A percentile compares a stretch with the other conserved stretches of the same genome.
phyloP scores from a whole-genome alignment of 768 basidiomycete genomes.

The Lactifluus echinatus region DNA sequence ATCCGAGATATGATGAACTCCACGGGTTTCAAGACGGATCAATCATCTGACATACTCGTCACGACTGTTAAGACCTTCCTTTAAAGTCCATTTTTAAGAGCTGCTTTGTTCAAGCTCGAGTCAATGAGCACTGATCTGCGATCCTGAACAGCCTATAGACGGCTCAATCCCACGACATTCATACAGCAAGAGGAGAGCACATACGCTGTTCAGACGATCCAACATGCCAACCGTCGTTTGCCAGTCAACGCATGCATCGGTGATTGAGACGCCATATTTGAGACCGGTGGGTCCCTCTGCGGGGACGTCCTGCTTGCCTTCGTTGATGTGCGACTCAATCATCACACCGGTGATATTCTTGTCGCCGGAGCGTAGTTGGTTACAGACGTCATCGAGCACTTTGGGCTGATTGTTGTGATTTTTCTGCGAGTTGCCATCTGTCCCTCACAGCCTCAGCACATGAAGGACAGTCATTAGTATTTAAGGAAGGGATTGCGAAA shows the following conservation, averaged over 20 bases:
- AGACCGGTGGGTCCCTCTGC: conserved; percentile 50
- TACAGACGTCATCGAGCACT: conserved; percentile 61
- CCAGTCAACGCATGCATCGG: conserved; percentile 91
- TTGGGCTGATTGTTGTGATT: conserved; percentile 88
- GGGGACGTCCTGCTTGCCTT: conserved; percentile 87
- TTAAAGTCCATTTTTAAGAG: neutral
- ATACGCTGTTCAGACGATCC: conserved; percentile 51
- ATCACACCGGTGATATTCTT: conserved; percentile 86
- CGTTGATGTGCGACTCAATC: conserved; percentile 93
- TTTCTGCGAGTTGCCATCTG: conserved; percentile 94
- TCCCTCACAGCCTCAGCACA: neutral
- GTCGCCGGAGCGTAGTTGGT: conserved; percentile 64
- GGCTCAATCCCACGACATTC: neutral
- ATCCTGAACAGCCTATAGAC: conserved; percentile 8
- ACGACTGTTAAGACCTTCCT: neutral
- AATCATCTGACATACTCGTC: neutral
- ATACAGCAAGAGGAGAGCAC: conserved; percentile 1
- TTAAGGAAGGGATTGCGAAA: neutral
- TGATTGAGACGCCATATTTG: conserved; percentile 80
- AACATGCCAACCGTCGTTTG: conserved; percentile 69
- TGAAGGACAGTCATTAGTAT: neutral
- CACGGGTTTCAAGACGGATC: neutral
- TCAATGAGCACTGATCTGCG: conserved; percentile 9
- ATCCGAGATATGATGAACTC: neutral
- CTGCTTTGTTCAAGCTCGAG: neutral